These are phyloP conservation scores for Auriscalpium microsporum DNA, from an alignment of 768 basidiomycete species.

Conservation along the genomic window DNA sequence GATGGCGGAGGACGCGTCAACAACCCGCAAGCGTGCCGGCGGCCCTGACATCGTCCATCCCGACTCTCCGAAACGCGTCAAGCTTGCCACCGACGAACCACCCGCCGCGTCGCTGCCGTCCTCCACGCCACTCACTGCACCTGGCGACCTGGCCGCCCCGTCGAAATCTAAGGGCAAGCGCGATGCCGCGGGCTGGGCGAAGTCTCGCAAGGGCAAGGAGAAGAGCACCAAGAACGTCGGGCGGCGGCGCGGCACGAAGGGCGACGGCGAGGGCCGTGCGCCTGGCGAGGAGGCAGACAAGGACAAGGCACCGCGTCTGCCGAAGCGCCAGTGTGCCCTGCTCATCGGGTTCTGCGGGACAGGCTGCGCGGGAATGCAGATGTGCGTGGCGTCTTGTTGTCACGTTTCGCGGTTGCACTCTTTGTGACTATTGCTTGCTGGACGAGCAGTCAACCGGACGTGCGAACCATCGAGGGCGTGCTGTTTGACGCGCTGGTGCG, in stretches of 20 bases:
- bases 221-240: constrained; percentile 30
- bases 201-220: constrained; percentile 27
- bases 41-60: not conserved
- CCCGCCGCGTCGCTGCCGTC: not conserved
- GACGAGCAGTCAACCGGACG: constrained; percentile 55
- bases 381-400: constrained; percentile 45
- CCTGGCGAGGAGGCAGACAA: not conserved
- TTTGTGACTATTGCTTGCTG: not conserved
- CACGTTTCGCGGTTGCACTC: not conserved
- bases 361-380: constrained; percentile 92
- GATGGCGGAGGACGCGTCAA: too few species aligned
- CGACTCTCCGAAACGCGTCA: constrained; percentile 10
- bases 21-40: too few species aligned
- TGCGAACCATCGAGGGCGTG: constrained; percentile 81
- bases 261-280: constrained; percentile 17
- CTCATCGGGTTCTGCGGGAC: constrained; percentile 89
- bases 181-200: constrained; percentile 25
- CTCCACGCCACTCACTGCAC: not conserved
- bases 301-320: constrained; percentile 48
- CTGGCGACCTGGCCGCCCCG: not conserved
- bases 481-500: constrained; percentile 84
- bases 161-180: constrained; percentile 9
- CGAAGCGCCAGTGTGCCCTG: constrained; percentile 79
- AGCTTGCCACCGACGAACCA: constrained; percentile 5
- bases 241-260: constrained; percentile 36